Evolutionary conservation across 1,139 yeast genomes (phyloP).

Genomic region (Geotrichum cucujoidarum): DNA sequence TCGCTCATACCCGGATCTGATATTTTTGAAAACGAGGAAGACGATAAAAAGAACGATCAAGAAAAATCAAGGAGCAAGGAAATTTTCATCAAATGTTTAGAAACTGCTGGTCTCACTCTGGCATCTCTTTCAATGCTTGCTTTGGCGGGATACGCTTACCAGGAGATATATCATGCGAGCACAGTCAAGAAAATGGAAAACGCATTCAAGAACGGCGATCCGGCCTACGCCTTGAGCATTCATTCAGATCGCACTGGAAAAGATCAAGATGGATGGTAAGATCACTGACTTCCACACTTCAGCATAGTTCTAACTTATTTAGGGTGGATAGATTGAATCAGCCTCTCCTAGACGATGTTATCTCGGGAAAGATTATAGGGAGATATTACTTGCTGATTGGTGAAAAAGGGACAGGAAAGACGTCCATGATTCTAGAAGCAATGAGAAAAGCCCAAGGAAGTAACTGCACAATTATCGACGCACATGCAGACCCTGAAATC

Average conservation of each 20-base stretch:
- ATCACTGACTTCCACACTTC: not conserved
- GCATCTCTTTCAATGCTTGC: constrained; percentile 71
- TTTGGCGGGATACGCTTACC: constrained; percentile 66
- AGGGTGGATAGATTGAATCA: constrained; percentile 68
- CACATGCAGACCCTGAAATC: constrained; percentile 83
- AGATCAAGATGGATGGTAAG: constrained; percentile 35
- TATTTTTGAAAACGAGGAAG: constrained; percentile 6
- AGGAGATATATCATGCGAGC: constrained; percentile 53
- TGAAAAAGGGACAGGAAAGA: constrained; percentile 84
- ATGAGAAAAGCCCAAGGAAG: constrained; percentile 60
- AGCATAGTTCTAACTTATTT: not conserved
- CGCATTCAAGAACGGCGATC: constrained; percentile 67
- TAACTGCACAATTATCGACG: constrained; percentile 70
- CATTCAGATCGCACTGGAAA: constrained; percentile 48
- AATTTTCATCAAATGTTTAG: constrained; percentile 52
- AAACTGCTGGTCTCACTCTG: constrained; percentile 69
- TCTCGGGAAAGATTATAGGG: constrained; percentile 59
- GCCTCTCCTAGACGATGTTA: constrained; percentile 55
- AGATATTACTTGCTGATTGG: constrained; percentile 71
- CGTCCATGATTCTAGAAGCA: constrained; percentile 65
- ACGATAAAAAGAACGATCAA: not conserved
- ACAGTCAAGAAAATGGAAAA: constrained; percentile 60
- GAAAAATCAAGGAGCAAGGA: constrained; percentile 17
- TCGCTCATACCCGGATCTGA: constrained; percentile 14
- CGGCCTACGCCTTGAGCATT: constrained; percentile 44